Base-by-base conservation (phyloP, 2,329 filamentous ascomycete species). In the Aspergillus sp. region DNA sequence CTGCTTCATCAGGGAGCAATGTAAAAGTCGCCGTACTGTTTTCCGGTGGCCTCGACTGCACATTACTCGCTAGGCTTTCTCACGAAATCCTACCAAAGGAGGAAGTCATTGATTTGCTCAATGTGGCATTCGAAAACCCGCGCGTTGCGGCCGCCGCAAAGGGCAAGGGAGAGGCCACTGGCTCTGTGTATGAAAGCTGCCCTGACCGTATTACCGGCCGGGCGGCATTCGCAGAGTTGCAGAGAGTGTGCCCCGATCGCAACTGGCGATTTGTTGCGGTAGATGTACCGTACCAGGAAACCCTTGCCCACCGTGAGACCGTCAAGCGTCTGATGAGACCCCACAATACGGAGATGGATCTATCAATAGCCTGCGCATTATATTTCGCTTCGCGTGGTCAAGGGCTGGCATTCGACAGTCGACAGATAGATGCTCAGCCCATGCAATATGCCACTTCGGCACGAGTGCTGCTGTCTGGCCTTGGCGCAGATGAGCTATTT, bases 261-360 rank as follows among this genome's bases (percentile, higher is more conserved):
- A 73, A 70, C 8, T 99, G 93, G 91, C 86, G 88, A n/a, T 95
- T 99, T 66, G 82, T 98, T 21, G 73, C 79, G 32, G 78, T 97
- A 58, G 89, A 99, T 70, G 82, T 99, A 27, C 90, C 94, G 0
- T 97, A 94, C 72, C 72, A 81, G 5, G 90, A 96, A 68, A 90
- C 88, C 0, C 72, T 88, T 47, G 81, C 83, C 2, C 90, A 96
- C 68, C 86, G 91, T 62, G 70, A 83, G 3, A 83, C 83, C 25
- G 85, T 99, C 19, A 84, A 93, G 39, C 83, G 86, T 2, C 81
- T 99, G 17, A 97, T 99, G 74, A 83, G 90, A 67, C 95, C 95
- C 0, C 95, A 99, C 76, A 94, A 96, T 66, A 99, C 95, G 0
- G 95, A 99, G 76, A 99, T 99, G 95, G 95, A 99, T 70, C 82